phyloP scores from a whole-genome alignment of 192 early-diverging fungal species.

The Coemansia umbellata region DNA sequence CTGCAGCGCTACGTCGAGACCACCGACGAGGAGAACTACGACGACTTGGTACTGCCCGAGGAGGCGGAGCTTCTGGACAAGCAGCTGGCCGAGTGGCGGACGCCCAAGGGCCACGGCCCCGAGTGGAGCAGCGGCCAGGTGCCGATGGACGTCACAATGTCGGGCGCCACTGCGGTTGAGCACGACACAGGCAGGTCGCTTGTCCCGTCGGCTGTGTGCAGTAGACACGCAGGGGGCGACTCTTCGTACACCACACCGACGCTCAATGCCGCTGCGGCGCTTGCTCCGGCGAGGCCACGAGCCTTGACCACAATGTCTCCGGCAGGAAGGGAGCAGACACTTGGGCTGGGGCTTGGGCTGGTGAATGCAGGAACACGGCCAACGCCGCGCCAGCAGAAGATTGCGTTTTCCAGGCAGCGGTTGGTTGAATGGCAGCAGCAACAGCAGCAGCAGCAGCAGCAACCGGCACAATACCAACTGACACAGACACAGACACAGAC shows the following conservation, averaged over 20 bases:
- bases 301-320: background rate
- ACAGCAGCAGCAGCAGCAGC: background rate
- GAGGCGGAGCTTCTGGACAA: slow-evolving; percentile 35
- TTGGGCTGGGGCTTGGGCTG: background rate
- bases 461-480: background rate
- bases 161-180: slow-evolving; percentile 42
- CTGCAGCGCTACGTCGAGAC: slow-evolving; percentile 35
- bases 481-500: background rate
- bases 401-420: background rate
- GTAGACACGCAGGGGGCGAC: background rate
- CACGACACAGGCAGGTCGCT: too few relatives aligned
- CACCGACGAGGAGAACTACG: slow-evolving; percentile 34
- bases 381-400: slow-evolving; percentile 7
- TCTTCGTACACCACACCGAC: slow-evolving; percentile 7
- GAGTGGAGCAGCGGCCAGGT: slow-evolving; percentile 14
- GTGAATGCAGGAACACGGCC: background rate
- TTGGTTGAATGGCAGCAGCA: slow-evolving; percentile 2
- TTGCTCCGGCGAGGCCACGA: background rate
- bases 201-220: too few relatives aligned
- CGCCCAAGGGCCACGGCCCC: slow-evolving; percentile 25
- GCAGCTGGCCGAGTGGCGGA: slow-evolving; percentile 36
- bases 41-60: slow-evolving; percentile 44
- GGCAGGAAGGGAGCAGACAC: background rate
- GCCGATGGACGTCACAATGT: slow-evolving; percentile 28
- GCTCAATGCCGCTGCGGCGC: background rate